Evolutionary conservation across 305 asterid species (phyloP), one percentile per base, ranked within the genome.

Genomic region (Fraxinus dipetala): DNA sequence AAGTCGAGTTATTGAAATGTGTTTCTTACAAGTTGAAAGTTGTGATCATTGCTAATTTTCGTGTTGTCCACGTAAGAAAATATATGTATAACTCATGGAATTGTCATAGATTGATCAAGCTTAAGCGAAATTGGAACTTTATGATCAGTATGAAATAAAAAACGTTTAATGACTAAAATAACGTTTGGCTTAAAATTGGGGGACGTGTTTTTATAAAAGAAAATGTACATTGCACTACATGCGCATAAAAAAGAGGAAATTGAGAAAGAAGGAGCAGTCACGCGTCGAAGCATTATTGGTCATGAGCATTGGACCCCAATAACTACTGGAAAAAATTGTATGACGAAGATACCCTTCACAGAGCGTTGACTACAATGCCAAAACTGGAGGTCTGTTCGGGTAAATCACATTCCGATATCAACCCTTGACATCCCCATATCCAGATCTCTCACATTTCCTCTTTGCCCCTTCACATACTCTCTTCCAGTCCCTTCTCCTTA

Each of bases 311-410:
- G 75, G 75, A 14, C 38, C 11, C 31, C 5, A 13, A 43, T 22
- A 11, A 32, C 20, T 24, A 14, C 43, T 11, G 36, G 35, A 13
- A 67, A 28, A 10, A 1, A 0, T 30, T 67, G 72, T 63, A 81
- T 75, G 43, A 61, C 84, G 7, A 40, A 56, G n/a, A 10, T 76
- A 31, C 72, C 84, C 84, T 5, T 1, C 34, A 16, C 0, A 13
- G 0, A 63, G 24, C 28, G 61, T 35, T n/a, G 79, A 43, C 20
- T 10, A 69, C 1, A 16, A 5, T 16, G n/a, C 75, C 24, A 45
- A 35, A 75, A 8, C 1, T 5, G 69, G 76, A 79, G 90, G 90
- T 24, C 45, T 83, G 26, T 85, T 82, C 82, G 38, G 86, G 89
- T 1, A 87, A 10, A 77, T 31, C 54, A 73, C 76, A 1, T 10